Evolutionary conservation across 2,329 filamentous ascomycete species (phyloP), one percentile per base, ranked within the genome.

Genomic region (Canariomyces notabilis): DNA sequence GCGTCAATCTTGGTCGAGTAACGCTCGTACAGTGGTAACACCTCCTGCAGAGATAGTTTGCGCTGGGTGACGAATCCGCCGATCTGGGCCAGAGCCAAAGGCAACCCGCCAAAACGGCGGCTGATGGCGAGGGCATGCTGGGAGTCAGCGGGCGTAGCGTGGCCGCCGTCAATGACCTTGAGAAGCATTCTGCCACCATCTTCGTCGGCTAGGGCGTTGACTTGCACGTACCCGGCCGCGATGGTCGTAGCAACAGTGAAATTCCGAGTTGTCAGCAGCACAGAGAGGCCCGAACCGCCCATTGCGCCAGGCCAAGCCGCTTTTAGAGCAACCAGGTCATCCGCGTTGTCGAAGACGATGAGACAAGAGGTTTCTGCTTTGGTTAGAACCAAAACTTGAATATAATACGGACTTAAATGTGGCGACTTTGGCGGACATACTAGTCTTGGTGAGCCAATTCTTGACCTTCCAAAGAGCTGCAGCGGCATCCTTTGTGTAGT

Each of bases 361-460:
- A 42, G 29, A 9, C 29, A 42, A 6, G 15, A 33, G 14, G 39
- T 22, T 14, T 15, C 39, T 42, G 22, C 4, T 5, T 6, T 15
- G 5, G 22, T 42, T 14, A 21, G 39, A 15, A 6, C n/a, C n/a
- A n/a, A n/a, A n/a, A n/a, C n/a, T n/a, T n/a, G n/a, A n/a, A n/a
- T n/a, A n/a, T n/a, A n/a, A n/a, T n/a, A n/a, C n/a, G n/a, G n/a
- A n/a, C n/a, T n/a, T n/a, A n/a, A n/a, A n/a, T n/a, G n/a, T n/a
- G n/a, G n/a, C n/a, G n/a, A n/a, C n/a, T n/a, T n/a, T n/a, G n/a
- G n/a, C n/a, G n/a, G n/a, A n/a, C n/a, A n/a, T n/a, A n/a, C n/a
- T n/a, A n/a, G n/a, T n/a, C n/a, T n/a, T n/a, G n/a, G n/a, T 33
- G 15, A 41, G 22, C 38, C 38, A 41, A n/a, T 32, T 41, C 15